Percentiles rank a stretch among this genome's conserved stretches.
phyloP scores from a whole-genome alignment of 1,284 basidiomycete genomes.

The Fomitopsis schrenkii region DNA sequence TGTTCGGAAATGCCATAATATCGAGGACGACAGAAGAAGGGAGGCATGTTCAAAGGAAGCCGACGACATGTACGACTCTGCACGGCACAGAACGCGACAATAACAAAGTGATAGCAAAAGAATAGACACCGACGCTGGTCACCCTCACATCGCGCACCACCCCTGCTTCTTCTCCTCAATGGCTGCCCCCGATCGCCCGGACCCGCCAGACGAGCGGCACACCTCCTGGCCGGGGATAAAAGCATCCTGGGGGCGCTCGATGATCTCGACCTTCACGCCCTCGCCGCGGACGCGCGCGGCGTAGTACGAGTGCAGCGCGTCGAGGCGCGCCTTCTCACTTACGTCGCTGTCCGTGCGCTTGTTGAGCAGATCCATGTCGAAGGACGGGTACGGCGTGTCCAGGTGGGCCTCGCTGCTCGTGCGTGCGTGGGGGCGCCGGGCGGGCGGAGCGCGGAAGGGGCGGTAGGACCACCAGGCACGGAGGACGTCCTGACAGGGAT shows the following conservation, averaged over 20 bases:
- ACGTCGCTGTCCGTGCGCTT: slow-evolving; percentile 14
- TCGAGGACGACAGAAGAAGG: neutral
- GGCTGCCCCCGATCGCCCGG: neutral
- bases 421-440: neutral
- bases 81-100: neutral
- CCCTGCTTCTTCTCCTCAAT: neutral
- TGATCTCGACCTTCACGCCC: slow-evolving; percentile 17
- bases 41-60: neutral
- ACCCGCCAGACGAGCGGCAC: slow-evolving; percentile 3
- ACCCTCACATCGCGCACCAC: neutral
- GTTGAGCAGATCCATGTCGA: slow-evolving; percentile 12
- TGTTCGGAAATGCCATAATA: neutral
- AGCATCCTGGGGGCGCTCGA: slow-evolving; percentile 19
- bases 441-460: neutral
- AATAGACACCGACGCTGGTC: slow-evolving; percentile 15
- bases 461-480: slow-evolving; percentile 16
- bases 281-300: slow-evolving; percentile 12
- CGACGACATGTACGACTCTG: neutral
- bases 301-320: slow-evolving; percentile 18
- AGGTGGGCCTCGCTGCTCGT: neutral
- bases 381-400: slow-evolving; percentile 9
- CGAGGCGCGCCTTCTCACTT: slow-evolving; percentile 18
- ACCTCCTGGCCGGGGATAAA: slow-evolving; percentile 9
- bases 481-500: slow-evolving; percentile 15
- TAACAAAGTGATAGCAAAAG: neutral